Evolutionary conservation across 352 stramenopile species (phyloP).

Genomic region (Globisporangium nagaii): DNA sequence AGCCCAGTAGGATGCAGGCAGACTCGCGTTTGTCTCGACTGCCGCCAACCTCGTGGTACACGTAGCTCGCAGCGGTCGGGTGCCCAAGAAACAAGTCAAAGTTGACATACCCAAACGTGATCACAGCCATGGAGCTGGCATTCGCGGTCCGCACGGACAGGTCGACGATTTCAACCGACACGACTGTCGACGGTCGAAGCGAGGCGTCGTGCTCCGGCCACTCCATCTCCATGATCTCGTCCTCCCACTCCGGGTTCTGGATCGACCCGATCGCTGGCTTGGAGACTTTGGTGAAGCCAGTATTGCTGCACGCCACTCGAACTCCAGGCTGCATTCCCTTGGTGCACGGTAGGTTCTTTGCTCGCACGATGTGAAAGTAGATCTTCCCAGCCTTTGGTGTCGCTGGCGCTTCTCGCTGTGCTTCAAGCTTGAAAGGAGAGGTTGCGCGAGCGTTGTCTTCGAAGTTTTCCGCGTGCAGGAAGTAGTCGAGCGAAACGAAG

Average conservation of each 20-base stretch:
- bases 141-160: constrained; percentile 30
- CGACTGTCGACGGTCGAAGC: background rate
- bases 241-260: constrained; percentile 20
- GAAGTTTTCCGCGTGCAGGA: constrained; percentile 5
- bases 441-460: background rate
- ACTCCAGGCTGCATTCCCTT: constrained; percentile 37
- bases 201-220: constrained; percentile 4
- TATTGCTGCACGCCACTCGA: constrained; percentile 11
- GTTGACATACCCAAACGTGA: constrained; percentile 31
- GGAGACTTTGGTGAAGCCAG: constrained; percentile 17
- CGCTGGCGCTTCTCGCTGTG: background rate
- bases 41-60: constrained; percentile 17
- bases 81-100: constrained; percentile 27
- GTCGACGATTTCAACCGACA: constrained; percentile 39
- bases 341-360: constrained; percentile 17
- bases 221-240: constrained; percentile 21
- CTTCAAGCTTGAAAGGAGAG: constrained; percentile 2
- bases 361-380: constrained; percentile 27
- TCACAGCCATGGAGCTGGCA: constrained; percentile 21
- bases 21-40: background rate
- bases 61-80: constrained; percentile 25
- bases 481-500: constrained; percentile 32
- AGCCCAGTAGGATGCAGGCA: constrained; percentile 27
- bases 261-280: constrained; percentile 28
- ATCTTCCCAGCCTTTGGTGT: constrained; percentile 15